A percentile compares a stretch with the other conserved stretches of the same genome.
Conservation (phyloP, 805 yeast species). For the Lachancea mirantina region DNA sequence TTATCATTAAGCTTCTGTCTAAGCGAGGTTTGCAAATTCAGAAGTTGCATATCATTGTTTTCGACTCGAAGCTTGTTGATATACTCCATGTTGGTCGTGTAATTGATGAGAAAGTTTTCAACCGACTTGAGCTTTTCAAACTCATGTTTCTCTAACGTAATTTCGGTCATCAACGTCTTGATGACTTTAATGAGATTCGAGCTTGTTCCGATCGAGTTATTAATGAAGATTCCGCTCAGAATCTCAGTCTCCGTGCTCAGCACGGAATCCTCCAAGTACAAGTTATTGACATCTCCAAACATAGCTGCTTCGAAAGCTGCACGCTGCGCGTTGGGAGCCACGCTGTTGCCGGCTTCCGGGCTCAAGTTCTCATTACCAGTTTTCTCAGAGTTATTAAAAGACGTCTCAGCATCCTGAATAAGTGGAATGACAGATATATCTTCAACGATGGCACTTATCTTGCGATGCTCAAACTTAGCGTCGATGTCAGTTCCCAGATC, state of each 20-base stretch:
- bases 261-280: slow-evolving; percentile 43
- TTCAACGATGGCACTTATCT: slow-evolving; percentile 78
- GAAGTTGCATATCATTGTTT: slow-evolving; percentile 25
- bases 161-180: slow-evolving; percentile 44
- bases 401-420: slow-evolving; percentile 21
- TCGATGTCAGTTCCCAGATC: slow-evolving; percentile 87
- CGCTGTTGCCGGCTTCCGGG: neutral
- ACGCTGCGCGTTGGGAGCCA: slow-evolving; percentile 18
- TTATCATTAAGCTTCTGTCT: slow-evolving; percentile 24
- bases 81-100: slow-evolving; percentile 31
- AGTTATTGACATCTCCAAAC: slow-evolving; percentile 50
- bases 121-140: slow-evolving; percentile 48
- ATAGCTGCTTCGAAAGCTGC: slow-evolving; percentile 50
- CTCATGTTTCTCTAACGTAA: slow-evolving; percentile 54
- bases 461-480: slow-evolving; percentile 63
- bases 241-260: slow-evolving; percentile 42
- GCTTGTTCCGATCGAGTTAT: slow-evolving; percentile 52
- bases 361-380: slow-evolving; percentile 1
- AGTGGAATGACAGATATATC: slow-evolving; percentile 49
- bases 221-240: slow-evolving; percentile 50
- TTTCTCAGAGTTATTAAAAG: slow-evolving; percentile 3
- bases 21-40: slow-evolving; percentile 24
- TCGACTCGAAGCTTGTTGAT: slow-evolving; percentile 28
- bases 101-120: slow-evolving; percentile 47
- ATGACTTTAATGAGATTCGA: slow-evolving; percentile 50